These are phyloP conservation scores for Russula lepida DNA, from an alignment of 768 basidiomycete species.

Conservation along the genomic window DNA sequence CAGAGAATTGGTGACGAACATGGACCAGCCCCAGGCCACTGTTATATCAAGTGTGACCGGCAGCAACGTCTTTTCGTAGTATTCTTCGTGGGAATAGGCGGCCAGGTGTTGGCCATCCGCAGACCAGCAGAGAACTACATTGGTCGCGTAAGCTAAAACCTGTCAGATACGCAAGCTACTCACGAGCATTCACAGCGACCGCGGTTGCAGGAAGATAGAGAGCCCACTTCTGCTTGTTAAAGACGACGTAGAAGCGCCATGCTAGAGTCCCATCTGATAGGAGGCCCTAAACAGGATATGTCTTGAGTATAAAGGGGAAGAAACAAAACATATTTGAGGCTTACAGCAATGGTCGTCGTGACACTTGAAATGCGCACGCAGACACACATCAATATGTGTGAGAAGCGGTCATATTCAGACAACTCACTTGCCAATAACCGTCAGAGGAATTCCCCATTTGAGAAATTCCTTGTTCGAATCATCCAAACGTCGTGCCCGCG, in stretches of 20 bases:
- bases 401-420: no score
- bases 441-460: slow-evolving; percentile 21
- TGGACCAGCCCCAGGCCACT: slow-evolving; percentile 25
- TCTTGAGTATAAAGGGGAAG: background rate
- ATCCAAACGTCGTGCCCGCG: slow-evolving; percentile 17
- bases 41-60: slow-evolving; percentile 20
- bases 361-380: background rate
- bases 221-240: slow-evolving; percentile 19
- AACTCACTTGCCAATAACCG: slow-evolving; percentile 9
- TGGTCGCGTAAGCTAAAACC: background rate
- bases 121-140: slow-evolving; percentile 22
- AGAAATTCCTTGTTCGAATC: slow-evolving; percentile 15
- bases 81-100: slow-evolving; percentile 10
- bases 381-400: background rate
- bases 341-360: slow-evolving; percentile 8
- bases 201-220: slow-evolving; percentile 19
- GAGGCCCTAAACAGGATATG: slow-evolving; percentile 16
- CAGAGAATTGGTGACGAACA: slow-evolving; percentile 22
- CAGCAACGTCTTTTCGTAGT: slow-evolving; percentile 18
- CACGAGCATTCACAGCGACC: slow-evolving; percentile 21
- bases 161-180: background rate
- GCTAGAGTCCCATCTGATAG: slow-evolving; percentile 24
- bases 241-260: slow-evolving; percentile 25
- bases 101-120: slow-evolving; percentile 20
- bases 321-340: background rate